Percentiles rank a stretch among this genome's conserved stretches.
phyloP scores from a whole-genome alignment of 805 yeast species.

The Limtongia smithiae region DNA sequence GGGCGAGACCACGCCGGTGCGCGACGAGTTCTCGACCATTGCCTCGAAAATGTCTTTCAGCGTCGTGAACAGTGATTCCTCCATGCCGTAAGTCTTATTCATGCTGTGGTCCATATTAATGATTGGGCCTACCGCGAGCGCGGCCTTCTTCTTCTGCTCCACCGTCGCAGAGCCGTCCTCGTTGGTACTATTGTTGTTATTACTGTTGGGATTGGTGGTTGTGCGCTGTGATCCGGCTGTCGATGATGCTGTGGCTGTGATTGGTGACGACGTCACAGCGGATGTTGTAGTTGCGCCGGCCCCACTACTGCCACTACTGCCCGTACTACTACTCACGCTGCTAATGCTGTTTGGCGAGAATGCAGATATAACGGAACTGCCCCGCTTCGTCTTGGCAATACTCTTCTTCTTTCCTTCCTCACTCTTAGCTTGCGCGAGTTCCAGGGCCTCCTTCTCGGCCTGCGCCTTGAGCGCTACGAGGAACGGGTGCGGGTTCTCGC shows the following conservation, averaged over 20 bases:
- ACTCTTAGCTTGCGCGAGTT: constrained; percentile 11
- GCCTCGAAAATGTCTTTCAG: constrained; percentile 83
- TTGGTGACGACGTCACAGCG: background rate
- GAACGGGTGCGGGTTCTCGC: constrained; percentile 22
- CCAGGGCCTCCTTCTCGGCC: constrained; percentile 23
- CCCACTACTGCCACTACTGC: background rate
- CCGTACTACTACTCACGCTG: background rate
- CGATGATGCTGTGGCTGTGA: background rate
- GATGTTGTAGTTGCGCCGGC: background rate
- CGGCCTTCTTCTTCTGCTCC: constrained; percentile 39
- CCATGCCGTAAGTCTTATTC: constrained; percentile 48
- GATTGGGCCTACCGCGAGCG: constrained; percentile 36
- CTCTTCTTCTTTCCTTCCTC: constrained; percentile 3
- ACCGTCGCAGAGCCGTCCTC: constrained; percentile 22
- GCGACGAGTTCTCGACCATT: constrained; percentile 66
- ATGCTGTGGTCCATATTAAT: constrained; percentile 68
- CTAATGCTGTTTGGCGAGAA: constrained; percentile 5
- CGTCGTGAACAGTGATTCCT: constrained; percentile 56
- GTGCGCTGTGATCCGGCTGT: background rate
- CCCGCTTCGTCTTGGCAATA: constrained; percentile 12
- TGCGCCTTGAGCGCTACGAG: constrained; percentile 13
- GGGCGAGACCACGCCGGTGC: constrained; percentile 84
- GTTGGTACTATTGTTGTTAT: constrained; percentile 10
- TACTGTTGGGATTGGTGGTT: constrained; percentile 2
- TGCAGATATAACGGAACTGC: constrained; percentile 14